These are phyloP conservation scores for Thielaviopsis musarum DNA, from an alignment of 2,329 filamentous ascomycete genomes.

Conservation along the genomic window DNA sequence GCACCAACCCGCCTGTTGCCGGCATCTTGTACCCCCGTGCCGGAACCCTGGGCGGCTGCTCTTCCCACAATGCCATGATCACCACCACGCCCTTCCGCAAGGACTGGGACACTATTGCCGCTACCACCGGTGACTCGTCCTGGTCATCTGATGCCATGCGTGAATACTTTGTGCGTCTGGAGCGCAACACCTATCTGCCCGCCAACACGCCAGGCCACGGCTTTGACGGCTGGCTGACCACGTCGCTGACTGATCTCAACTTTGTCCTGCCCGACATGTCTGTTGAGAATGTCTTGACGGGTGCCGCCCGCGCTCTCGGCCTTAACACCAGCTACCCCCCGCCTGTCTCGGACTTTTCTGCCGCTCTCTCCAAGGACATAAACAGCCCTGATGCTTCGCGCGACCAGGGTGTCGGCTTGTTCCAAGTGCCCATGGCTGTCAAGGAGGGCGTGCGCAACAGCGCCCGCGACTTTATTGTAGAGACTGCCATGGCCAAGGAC, in stretches of 20 bases:
- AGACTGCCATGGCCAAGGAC: constrained; percentile 14
- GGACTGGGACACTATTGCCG: constrained; percentile 23
- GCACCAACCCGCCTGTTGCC: constrained; percentile 16
- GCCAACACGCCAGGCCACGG: constrained; percentile 24
- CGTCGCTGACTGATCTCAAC: constrained; percentile 13
- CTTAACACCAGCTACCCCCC: constrained; percentile 12
- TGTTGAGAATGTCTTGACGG: no score
- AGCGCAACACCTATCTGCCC: constrained; percentile 26
- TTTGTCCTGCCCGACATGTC: constrained; percentile 17
- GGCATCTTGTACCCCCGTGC: constrained; percentile 24
- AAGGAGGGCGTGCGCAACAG: constrained; percentile 34
- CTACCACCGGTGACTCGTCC: constrained; percentile 25
- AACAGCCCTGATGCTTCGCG: constrained; percentile 14
- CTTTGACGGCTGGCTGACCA: constrained; percentile 23
- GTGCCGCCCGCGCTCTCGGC: constrained; percentile 16
- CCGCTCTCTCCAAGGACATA: constrained; percentile 16
- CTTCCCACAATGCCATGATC: constrained; percentile 19
- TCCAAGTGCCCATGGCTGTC: constrained; percentile 41
- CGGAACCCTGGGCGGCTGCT: constrained; percentile 22
- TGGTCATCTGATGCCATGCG: constrained; percentile 27
- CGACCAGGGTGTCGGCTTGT: constrained; percentile 23
- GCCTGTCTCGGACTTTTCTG: constrained; percentile 12
- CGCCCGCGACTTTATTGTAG: constrained; percentile 36
- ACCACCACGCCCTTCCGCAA: constrained; percentile 19
- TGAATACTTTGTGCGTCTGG: constrained; percentile 24